phyloP scores from a whole-genome alignment of 2,329 filamentous ascomycete genomes.

The Colletotrichum graminicola region DNA sequence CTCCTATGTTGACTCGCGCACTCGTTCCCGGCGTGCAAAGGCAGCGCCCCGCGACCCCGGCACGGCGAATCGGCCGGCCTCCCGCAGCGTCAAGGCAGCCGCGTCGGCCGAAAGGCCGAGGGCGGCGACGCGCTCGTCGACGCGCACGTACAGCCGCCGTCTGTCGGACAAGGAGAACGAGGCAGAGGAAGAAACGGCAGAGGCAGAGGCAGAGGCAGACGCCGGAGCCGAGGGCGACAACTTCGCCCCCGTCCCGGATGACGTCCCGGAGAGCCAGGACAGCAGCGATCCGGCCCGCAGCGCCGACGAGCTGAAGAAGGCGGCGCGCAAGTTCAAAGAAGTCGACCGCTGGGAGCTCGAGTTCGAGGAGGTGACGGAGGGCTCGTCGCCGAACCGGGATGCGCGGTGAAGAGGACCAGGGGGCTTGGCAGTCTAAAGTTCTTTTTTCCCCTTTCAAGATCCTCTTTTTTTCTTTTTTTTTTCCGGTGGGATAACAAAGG shows the following conservation, averaged over 20 bases:
- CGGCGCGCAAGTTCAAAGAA: constrained; percentile 74
- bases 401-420: constrained; percentile 56
- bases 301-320: constrained; percentile 68
- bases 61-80: constrained; percentile 44
- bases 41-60: constrained; percentile 48
- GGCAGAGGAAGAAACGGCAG: constrained; percentile 45
- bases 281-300: constrained; percentile 48
- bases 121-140: constrained; percentile 45
- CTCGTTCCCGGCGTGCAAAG: constrained; percentile 52
- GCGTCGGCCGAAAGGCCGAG: constrained; percentile 40
- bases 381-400: constrained; percentile 63
- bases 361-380: constrained; percentile 72
- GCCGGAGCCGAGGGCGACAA: constrained; percentile 49
- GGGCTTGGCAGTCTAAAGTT: constrained; percentile 10
- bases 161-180: constrained; percentile 72
- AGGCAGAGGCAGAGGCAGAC: constrained; percentile 49
- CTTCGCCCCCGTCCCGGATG: constrained; percentile 60
- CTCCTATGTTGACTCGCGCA: constrained; percentile 57
- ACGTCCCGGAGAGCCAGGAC: constrained; percentile 52
- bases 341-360: constrained; percentile 77
- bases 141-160: constrained; percentile 62
- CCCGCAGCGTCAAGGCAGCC: constrained; percentile 45
- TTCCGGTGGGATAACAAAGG: background rate
- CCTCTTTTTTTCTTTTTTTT: background rate
- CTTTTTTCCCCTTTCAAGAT: background rate